These are phyloP conservation scores for Didymosphaeria variabile DNA, from an alignment of 2,329 filamentous ascomycete genomes.

Conservation along the genomic window DNA sequence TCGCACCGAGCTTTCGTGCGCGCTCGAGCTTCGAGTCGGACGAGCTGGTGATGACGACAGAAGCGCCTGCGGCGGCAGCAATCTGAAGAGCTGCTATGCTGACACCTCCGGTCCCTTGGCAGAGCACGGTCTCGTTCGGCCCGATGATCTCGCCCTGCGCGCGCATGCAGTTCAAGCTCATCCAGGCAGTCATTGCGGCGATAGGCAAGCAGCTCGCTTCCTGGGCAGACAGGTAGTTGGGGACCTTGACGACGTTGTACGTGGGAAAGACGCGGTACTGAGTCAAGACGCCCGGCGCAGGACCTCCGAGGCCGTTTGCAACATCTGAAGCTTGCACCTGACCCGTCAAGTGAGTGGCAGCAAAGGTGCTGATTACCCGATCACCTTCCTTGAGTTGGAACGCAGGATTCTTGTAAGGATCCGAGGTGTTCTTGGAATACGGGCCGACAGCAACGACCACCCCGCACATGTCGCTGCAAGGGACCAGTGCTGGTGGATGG, in stretches of 20 bases:
- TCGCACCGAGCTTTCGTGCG: slow-evolving; percentile 65
- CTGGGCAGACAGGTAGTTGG: slow-evolving; percentile 65
- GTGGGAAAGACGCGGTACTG: slow-evolving; percentile 69
- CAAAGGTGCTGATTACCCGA: slow-evolving; percentile 73
- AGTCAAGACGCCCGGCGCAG: slow-evolving; percentile 65
- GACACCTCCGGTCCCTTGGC: slow-evolving; percentile 58
- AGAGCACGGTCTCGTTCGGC: slow-evolving; percentile 46
- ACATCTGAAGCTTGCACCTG: slow-evolving; percentile 66
- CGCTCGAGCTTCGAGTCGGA: slow-evolving; percentile 63
- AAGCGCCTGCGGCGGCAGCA: slow-evolving; percentile 53
- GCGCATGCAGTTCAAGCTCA: slow-evolving; percentile 69
- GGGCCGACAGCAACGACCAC: slow-evolving; percentile 62
- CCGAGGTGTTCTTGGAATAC: slow-evolving; percentile 46
- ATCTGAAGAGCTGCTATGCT: slow-evolving; percentile 53
- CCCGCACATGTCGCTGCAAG: slow-evolving; percentile 77
- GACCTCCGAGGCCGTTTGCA: slow-evolving; percentile 67
- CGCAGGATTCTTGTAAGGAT: slow-evolving; percentile 56
- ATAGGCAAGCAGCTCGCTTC: slow-evolving; percentile 70
- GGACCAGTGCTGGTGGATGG: slow-evolving; percentile 60
- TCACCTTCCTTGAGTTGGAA: slow-evolving; percentile 59
- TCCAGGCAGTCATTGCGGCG: slow-evolving; percentile 71
- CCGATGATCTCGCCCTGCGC: slow-evolving; percentile 63
- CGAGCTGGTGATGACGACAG: slow-evolving; percentile 67
- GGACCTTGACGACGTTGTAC: slow-evolving; percentile 64
- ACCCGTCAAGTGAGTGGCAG: slow-evolving; percentile 64